Conservation (phyloP, 225 moss, liverwort and hornwort species). For the Antitrichia curtipendula region DNA sequence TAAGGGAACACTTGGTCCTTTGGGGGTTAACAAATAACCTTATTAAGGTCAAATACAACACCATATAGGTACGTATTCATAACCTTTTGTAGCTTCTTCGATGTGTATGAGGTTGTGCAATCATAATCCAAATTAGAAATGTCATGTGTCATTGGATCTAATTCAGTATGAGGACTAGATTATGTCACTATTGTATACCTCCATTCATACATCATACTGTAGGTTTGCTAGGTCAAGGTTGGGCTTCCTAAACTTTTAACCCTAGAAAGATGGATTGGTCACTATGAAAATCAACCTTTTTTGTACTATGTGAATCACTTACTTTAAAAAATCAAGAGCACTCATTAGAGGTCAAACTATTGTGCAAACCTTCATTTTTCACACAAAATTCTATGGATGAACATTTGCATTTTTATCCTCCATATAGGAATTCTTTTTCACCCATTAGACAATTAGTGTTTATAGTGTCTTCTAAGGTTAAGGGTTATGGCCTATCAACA, state of each 20-base stretch:
- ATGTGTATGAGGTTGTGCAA: background rate
- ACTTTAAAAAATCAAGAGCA: too few species aligned
- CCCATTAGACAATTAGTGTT: too few species aligned
- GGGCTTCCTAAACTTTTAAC: background rate
- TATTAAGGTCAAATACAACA: background rate
- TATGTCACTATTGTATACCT: background rate
- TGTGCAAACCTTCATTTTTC: too few species aligned
- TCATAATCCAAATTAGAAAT: background rate
- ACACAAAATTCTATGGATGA: too few species aligned
- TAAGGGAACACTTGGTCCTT: accelerated
- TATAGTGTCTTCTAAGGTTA: too few species aligned
- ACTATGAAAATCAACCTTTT: too few species aligned
- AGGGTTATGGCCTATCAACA: background rate
- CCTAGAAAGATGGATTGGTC: too few species aligned
- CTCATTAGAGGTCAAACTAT: too few species aligned
- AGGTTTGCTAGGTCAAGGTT: background rate
- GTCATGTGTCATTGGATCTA: background rate
- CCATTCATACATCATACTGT: background rate
- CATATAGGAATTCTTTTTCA: too few species aligned
- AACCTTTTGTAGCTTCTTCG: background rate
- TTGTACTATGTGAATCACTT: too few species aligned
- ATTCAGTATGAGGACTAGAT: background rate
- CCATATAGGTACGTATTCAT: background rate
- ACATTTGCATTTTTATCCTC: too few species aligned
- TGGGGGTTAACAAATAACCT: accelerated